phyloP scores from a whole-genome alignment of 805 yeast species.

The Candida lessepsii region DNA sequence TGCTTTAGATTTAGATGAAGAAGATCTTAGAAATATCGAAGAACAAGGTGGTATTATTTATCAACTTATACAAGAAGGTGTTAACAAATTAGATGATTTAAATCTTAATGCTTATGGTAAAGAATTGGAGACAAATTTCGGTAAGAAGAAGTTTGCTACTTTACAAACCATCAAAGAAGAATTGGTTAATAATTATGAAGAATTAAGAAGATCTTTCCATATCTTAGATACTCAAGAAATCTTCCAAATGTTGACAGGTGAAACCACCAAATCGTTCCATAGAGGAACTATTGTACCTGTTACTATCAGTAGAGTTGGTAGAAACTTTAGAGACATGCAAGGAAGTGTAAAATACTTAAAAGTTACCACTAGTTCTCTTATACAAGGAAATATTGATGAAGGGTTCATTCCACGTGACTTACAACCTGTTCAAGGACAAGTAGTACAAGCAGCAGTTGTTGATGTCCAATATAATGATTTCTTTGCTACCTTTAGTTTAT shows the following conservation, averaged over 20 bases:
- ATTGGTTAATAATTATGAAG: constrained; percentile 83
- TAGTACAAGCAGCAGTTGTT: constrained; percentile 78
- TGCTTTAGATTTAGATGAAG: constrained; percentile 94
- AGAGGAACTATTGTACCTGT: constrained; percentile 76
- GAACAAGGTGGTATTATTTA: constrained; percentile 80
- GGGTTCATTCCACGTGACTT: constrained; percentile 45
- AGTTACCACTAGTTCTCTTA: constrained; percentile 41
- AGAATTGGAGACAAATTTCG: constrained; percentile 72
- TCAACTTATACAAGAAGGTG: constrained; percentile 69
- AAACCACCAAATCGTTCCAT: constrained; percentile 64
- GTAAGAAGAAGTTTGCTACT: constrained; percentile 73
- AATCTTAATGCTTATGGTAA: constrained; percentile 90
- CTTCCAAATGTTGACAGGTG: constrained; percentile 89
- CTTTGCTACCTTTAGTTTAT: constrained; percentile 69
- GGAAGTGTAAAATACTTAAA: constrained; percentile 41
- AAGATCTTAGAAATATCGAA: constrained; percentile 77
- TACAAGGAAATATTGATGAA: constrained; percentile 46
- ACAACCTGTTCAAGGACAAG: constrained; percentile 61
- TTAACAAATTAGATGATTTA: constrained; percentile 75
- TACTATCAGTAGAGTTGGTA: constrained; percentile 66
- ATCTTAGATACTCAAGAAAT: constrained; percentile 65
- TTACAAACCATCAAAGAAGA: constrained; percentile 84
- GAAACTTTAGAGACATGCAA: constrained; percentile 52
- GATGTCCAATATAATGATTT: constrained; percentile 73
- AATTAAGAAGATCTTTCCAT: constrained; percentile 73